A percentile compares a stretch with the other conserved stretches of the same genome.
Conservation (phyloP, 2,329 filamentous ascomycete genomes). For the Trichoderma cornu-damae region DNA sequence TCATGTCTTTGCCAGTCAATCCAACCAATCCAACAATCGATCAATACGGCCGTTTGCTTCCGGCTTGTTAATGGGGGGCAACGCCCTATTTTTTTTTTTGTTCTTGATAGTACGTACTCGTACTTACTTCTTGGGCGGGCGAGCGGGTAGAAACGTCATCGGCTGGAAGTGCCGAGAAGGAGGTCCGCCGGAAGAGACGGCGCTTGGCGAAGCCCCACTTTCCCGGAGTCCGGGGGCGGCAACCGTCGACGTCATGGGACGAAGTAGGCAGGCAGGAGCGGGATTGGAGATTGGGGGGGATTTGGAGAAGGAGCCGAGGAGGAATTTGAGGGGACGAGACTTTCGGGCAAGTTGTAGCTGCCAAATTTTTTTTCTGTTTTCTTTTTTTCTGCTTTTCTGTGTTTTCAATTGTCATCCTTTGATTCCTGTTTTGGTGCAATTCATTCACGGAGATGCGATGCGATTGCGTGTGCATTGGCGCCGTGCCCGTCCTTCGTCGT, state of each 20-base stretch:
- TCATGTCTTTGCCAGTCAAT: not conserved
- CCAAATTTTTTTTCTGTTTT: too few relatives aligned
- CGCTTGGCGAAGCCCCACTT: slow-evolving; percentile 10
- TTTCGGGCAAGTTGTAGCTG: too few relatives aligned
- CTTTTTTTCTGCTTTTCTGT: not conserved
- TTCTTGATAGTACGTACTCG: too few relatives aligned
- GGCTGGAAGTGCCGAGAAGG: slow-evolving; percentile 8
- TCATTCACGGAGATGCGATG: too few relatives aligned
- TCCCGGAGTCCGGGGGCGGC: slow-evolving; percentile 14
- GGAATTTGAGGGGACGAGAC: not conserved
- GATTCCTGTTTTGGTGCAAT: too few relatives aligned
- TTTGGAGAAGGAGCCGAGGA: not conserved
- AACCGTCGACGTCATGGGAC: slow-evolving; percentile 11
- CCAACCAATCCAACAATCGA: not conserved
- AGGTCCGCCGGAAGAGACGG: slow-evolving; percentile 12
- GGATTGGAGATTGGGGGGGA: not conserved
- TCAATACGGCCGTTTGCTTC: not conserved
- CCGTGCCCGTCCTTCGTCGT: too few relatives aligned
- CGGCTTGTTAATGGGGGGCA: too few relatives aligned
- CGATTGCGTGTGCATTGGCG: not conserved
- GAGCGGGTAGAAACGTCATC: slow-evolving; percentile 8
- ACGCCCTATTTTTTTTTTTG: too few relatives aligned
- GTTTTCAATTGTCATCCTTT: too few relatives aligned
- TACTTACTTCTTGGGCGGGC: not conserved
- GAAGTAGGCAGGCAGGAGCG: not conserved